A percentile compares a stretch with the other conserved stretches of the same genome.
Evolutionary conservation across 257 asterid species (phyloP).

Genomic region (Gentiana straminea): DNA sequence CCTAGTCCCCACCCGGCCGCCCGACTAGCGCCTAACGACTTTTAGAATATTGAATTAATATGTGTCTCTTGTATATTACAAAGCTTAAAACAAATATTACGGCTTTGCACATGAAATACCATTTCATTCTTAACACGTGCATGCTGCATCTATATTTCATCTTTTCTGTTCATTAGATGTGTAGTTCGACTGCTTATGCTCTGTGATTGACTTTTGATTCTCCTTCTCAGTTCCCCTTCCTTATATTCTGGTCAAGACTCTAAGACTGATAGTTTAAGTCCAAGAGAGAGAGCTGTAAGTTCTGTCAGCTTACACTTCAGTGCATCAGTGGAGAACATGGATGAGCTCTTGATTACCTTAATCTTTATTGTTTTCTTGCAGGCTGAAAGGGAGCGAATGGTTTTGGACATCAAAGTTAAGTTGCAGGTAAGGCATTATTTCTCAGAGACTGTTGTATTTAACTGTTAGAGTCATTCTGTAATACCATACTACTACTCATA

Average conservation of each 20-base stretch:
- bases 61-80: too few relatives aligned
- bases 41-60: too few relatives aligned
- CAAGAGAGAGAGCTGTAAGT: slow-evolving; percentile 91
- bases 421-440: slow-evolving; percentile 54
- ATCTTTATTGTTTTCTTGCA: slow-evolving; percentile 18
- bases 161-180: too few relatives aligned
- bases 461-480: neutral
- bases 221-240: slow-evolving; percentile 49
- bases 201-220: slow-evolving; percentile 2
- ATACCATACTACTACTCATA: neutral
- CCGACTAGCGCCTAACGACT: too few relatives aligned
- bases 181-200: neutral
- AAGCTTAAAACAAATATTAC: too few relatives aligned
- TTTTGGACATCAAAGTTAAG: slow-evolving; percentile 91
- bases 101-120: too few relatives aligned
- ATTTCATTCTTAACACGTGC: too few relatives aligned
- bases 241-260: slow-evolving; percentile 51
- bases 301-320: slow-evolving; percentile 15
- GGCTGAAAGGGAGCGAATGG: slow-evolving; percentile 99
- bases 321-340: slow-evolving; percentile 7
- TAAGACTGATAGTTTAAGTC: slow-evolving; percentile 71
- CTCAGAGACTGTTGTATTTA: slow-evolving; percentile 8
- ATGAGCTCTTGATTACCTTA: slow-evolving; percentile 6
- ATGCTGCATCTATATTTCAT: too few relatives aligned
- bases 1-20: too few relatives aligned